These are phyloP conservation scores for Clausena lansium DNA, from an alignment of 345 rosid genomes.

Conservation along the genomic window DNA sequence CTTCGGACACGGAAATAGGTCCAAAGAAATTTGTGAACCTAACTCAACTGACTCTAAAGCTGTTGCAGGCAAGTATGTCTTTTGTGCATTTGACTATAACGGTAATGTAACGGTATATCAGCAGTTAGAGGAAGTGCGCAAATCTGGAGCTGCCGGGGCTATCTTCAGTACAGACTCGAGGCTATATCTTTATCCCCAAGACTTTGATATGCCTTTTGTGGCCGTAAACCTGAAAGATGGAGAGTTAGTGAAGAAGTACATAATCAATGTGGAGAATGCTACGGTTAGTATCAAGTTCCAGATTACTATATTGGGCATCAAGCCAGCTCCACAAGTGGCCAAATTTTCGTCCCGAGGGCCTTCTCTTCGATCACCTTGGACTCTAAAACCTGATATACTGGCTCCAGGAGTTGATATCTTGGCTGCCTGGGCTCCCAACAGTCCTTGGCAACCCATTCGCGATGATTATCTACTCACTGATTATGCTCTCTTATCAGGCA, in stretches of 20 bases:
- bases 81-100: conserved; percentile 30
- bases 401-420: conserved; percentile 35
- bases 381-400: conserved; percentile 45
- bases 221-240: conserved; percentile 26
- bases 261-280: conserved; percentile 15
- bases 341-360: conserved; percentile 45
- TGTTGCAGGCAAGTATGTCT: conserved; percentile 40
- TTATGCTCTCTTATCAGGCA: conserved; percentile 34
- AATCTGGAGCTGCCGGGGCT: conserved; percentile 39
- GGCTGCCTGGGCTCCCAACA: conserved; percentile 40
- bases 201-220: conserved; percentile 30
- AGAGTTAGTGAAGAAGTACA: conserved; percentile 25
- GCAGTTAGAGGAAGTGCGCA: conserved; percentile 11
- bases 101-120: not conserved
- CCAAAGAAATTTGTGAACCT: conserved; percentile 34
- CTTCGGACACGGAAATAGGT: conserved; percentile 39
- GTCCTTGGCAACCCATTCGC: conserved; percentile 22
- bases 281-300: conserved; percentile 30
- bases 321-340: conserved; percentile 46
- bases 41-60: conserved; percentile 31
- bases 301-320: conserved; percentile 28
- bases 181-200: conserved; percentile 4
- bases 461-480: conserved; percentile 39
- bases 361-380: conserved; percentile 35
- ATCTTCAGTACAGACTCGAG: conserved; percentile 29